Evolutionary conservation across 257 asterid genomes (phyloP).

Genomic region (Lavandula angustifolia): DNA sequence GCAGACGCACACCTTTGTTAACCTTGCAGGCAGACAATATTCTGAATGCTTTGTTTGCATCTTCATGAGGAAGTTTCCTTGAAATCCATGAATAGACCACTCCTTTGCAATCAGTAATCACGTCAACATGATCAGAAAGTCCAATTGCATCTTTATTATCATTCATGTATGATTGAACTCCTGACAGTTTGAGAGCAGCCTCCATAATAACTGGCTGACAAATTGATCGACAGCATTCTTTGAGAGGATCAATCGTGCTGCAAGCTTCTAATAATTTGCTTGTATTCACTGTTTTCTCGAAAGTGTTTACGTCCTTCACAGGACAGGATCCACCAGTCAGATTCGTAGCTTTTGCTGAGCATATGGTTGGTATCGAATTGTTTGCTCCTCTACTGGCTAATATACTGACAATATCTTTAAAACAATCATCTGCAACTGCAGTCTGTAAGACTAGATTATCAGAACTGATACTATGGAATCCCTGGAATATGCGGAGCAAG

Average conservation of each 20-base stretch:
- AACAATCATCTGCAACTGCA: slow-evolving; percentile 91
- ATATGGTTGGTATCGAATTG: slow-evolving; percentile 67
- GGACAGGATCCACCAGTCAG: slow-evolving; percentile 98
- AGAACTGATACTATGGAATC: slow-evolving; percentile 66
- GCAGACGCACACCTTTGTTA: slow-evolving; percentile 66
- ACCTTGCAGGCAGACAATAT: slow-evolving; percentile 92
- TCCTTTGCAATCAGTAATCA: slow-evolving; percentile 84
- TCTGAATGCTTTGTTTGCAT: slow-evolving; percentile 79
- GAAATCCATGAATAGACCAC: slow-evolving; percentile 87
- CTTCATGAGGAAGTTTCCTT: slow-evolving; percentile 71
- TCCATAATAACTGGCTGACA: slow-evolving; percentile 91
- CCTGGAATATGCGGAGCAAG: slow-evolving; percentile 94
- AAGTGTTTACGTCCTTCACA: slow-evolving; percentile 67
- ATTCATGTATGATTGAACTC: slow-evolving; percentile 49
- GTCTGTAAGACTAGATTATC: slow-evolving; percentile 67
- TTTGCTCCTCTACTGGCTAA: slow-evolving; percentile 95
- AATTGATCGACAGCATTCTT: slow-evolving; percentile 90
- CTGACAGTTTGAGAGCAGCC: slow-evolving; percentile 81
- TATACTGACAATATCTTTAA: slow-evolving; percentile 90
- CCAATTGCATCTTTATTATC: slow-evolving; percentile 62
- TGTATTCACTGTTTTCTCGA: slow-evolving; percentile 81
- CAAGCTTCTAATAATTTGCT: slow-evolving; percentile 88
- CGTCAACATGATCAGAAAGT: slow-evolving; percentile 49
- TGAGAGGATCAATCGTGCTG: slow-evolving; percentile 78
- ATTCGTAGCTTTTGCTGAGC: slow-evolving; percentile 71